A percentile compares a stretch with the other conserved stretches of the same genome.
Evolutionary conservation across 2,329 filamentous ascomycete species (phyloP).

Genomic region (Aspergillus sp.): DNA sequence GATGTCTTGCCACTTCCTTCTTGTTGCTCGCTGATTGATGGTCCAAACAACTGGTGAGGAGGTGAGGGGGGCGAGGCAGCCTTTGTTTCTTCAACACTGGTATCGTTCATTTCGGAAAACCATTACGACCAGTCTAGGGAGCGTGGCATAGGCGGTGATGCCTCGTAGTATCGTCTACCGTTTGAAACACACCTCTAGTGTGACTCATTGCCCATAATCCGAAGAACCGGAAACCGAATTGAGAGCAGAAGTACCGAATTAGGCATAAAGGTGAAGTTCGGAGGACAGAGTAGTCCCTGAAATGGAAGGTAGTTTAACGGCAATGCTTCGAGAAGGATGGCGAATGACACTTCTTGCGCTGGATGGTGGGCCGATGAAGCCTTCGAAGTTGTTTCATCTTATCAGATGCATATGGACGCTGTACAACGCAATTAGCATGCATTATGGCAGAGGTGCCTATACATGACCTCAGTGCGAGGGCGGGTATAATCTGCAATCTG

Average conservation of each 20-base stretch:
- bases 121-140: constrained; percentile 2
- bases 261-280: neutral
- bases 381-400: constrained; percentile 15
- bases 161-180: neutral
- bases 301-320: constrained; percentile 2
- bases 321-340: constrained; percentile 14
- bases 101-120: neutral
- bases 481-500: neutral
- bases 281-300: neutral
- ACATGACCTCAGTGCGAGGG: neutral
- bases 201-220: neutral
- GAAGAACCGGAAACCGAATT: neutral
- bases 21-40: neutral
- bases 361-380: constrained; percentile 2
- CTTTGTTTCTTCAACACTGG: neutral
- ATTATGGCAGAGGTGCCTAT: neutral
- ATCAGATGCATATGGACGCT: constrained; percentile 6
- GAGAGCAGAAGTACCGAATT: neutral
- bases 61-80: neutral
- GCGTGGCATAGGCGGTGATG: constrained; percentile 9
- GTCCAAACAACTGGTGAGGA: neutral
- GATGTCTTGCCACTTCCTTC: neutral
- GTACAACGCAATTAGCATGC: neutral
- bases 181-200: neutral
- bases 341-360: constrained; percentile 5